These are phyloP conservation scores for Flaveria brownii DNA, from an alignment of 129 eudicot species.

Conservation along the genomic window DNA sequence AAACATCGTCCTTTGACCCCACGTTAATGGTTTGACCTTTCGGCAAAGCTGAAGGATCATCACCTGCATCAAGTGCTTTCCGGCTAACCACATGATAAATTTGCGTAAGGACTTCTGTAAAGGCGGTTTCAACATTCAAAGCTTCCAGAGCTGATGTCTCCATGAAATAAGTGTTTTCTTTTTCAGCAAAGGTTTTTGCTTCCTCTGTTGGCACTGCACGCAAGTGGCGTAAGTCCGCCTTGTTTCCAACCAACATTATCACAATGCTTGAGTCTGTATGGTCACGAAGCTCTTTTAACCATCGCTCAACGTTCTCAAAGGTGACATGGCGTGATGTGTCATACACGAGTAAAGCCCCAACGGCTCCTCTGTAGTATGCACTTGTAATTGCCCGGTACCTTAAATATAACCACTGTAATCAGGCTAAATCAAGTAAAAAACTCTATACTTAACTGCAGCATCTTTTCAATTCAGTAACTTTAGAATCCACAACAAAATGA, in stretches of 20 bases:
- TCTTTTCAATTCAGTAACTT: neutral
- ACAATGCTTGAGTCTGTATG: slow-evolving; percentile 78
- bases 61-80: slow-evolving; percentile 63
- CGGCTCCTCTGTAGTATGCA: slow-evolving; percentile 82
- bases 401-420: neutral
- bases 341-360: slow-evolving; percentile 74
- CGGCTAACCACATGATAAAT: slow-evolving; percentile 69
- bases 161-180: slow-evolving; percentile 67
- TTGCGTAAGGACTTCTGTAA: slow-evolving; percentile 69
- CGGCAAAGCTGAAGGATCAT: slow-evolving; percentile 58
- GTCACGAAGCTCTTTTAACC: slow-evolving; percentile 75
- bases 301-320: slow-evolving; percentile 74
- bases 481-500: neutral
- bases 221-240: slow-evolving; percentile 70
- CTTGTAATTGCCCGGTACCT: slow-evolving; percentile 88
- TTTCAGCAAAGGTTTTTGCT: slow-evolving; percentile 67
- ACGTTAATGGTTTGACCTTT: slow-evolving; percentile 66
- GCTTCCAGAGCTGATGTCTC: slow-evolving; percentile 83
- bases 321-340: slow-evolving; percentile 77
- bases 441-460: neutral
- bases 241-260: slow-evolving; percentile 81
- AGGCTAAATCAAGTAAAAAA: neutral
- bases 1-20: slow-evolving; percentile 64
- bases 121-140: slow-evolving; percentile 71
- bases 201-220: slow-evolving; percentile 84